phyloP scores from a whole-genome alignment of 305 asterid genomes.

The Euphrasia arctica region DNA sequence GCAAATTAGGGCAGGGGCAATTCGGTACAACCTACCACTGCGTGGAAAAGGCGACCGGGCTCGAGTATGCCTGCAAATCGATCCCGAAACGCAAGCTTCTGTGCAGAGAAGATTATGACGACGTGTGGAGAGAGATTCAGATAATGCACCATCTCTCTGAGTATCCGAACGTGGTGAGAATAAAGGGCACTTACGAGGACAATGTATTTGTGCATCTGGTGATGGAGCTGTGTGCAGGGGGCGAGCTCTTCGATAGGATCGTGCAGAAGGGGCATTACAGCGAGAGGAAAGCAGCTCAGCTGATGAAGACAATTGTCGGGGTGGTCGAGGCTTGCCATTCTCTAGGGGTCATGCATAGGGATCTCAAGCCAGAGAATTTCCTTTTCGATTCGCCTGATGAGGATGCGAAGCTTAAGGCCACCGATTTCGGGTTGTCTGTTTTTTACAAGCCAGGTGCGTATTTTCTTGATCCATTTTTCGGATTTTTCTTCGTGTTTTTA shows the following conservation, averaged over 20 bases:
- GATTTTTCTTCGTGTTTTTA: not conserved
- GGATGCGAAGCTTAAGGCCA: conserved; percentile 89
- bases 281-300: conserved; percentile 64
- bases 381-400: conserved; percentile 71
- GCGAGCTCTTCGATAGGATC: conserved; percentile 86
- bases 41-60: conserved; percentile 67
- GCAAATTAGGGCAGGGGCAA: conserved; percentile 82
- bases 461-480: no score
- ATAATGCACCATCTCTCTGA: conserved; percentile 91
- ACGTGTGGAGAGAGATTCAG: conserved; percentile 92
- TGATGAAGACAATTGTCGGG: conserved; percentile 78
- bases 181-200: conserved; percentile 84
- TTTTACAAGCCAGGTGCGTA: conserved; percentile 89
- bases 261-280: conserved; percentile 85
- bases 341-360: conserved; percentile 87
- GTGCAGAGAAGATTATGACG: conserved; percentile 82
- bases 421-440: conserved; percentile 82
- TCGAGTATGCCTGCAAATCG: conserved; percentile 84
- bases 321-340: conserved; percentile 95
- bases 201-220: conserved; percentile 76
- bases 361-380: conserved; percentile 92
- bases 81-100: conserved; percentile 83
- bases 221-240: conserved; percentile 87
- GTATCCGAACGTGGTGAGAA: conserved; percentile 67
- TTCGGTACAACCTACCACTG: conserved; percentile 84